Conservation (phyloP, 352 stramenopile species). For the Pythium folliculosum region DNA sequence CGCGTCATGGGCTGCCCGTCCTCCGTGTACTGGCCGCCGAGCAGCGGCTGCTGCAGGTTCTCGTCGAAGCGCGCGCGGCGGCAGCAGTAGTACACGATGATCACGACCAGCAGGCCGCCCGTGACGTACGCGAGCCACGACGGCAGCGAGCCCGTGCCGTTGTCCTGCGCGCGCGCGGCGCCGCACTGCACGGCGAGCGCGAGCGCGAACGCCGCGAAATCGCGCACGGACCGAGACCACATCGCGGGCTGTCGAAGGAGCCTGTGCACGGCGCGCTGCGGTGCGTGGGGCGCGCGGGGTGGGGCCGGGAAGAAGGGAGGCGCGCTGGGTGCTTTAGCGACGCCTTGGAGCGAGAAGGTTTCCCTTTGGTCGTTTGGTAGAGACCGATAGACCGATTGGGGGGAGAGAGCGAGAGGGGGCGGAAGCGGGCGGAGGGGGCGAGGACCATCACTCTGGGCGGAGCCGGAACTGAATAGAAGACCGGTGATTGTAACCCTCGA, state of each 20-base stretch:
- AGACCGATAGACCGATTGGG: background rate
- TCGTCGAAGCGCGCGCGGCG: slow-evolving; percentile 84
- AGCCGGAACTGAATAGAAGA: slow-evolving; percentile 31
- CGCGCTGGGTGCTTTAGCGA: background rate
- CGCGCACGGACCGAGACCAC: slow-evolving; percentile 28
- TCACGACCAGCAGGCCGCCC: slow-evolving; percentile 78
- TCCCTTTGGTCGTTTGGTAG: too few species aligned
- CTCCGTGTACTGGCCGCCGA: slow-evolving; percentile 87
- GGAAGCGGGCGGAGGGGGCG: background rate
- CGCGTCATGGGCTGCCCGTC: slow-evolving; percentile 86
- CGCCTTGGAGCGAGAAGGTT: too few species aligned
- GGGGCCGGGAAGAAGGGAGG: background rate
- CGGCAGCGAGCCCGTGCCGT: slow-evolving; percentile 50
- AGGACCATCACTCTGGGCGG: slow-evolving; percentile 26
- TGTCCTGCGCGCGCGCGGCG: slow-evolving; percentile 14
- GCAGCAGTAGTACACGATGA: slow-evolving; percentile 90
- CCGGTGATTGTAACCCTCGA: slow-evolving; percentile 7
- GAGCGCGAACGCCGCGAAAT: slow-evolving; percentile 25
- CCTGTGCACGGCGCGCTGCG: background rate
- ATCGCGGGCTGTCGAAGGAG: slow-evolving; percentile 6
- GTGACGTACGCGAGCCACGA: slow-evolving; percentile 87
- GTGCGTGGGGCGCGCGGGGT: background rate
- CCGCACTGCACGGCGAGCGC: slow-evolving; percentile 42
- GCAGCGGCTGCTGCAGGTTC: slow-evolving; percentile 81
- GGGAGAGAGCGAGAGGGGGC: slow-evolving; percentile 20